Evolutionary conservation across 1,139 yeast species (phyloP).

Genomic region (Candida glucosophila): DNA sequence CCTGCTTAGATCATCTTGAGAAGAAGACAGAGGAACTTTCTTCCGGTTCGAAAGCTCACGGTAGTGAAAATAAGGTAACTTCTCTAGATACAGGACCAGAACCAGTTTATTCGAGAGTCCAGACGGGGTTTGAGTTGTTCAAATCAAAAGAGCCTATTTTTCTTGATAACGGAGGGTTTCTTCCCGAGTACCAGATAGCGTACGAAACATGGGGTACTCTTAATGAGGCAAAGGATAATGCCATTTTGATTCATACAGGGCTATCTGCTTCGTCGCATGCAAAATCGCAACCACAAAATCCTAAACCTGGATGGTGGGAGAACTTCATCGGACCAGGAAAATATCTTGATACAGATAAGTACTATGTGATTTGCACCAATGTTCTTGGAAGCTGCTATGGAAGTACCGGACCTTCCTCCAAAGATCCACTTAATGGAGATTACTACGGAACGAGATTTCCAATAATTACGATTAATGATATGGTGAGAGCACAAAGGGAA

Average conservation of each 20-base stretch:
- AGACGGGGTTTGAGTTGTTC: constrained; percentile 58
- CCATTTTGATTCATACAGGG: constrained; percentile 81
- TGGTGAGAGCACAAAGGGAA: constrained; percentile 83
- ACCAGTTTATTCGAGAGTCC: constrained; percentile 69
- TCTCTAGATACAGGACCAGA: constrained; percentile 72
- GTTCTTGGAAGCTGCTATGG: constrained; percentile 94
- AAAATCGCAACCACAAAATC: constrained; percentile 65
- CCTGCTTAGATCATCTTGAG: constrained; percentile 77
- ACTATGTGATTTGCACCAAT: constrained; percentile 79
- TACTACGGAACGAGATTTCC: constrained; percentile 87
- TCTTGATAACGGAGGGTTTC: constrained; percentile 73
- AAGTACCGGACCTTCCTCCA: constrained; percentile 84
- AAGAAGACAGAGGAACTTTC: constrained; percentile 40
- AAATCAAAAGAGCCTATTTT: constrained; percentile 50
- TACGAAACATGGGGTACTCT: constrained; percentile 88
- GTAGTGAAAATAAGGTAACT: constrained; percentile 17
- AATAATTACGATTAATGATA: constrained; percentile 74
- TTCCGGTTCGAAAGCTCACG: constrained; percentile 12
- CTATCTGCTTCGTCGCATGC: constrained; percentile 93
- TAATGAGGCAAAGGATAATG: constrained; percentile 55
- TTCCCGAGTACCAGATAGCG: constrained; percentile 72
- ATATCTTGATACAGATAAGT: constrained; percentile 72
- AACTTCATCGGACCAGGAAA: constrained; percentile 80
- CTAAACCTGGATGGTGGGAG: constrained; percentile 93
- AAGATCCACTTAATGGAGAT: constrained; percentile 59